Base-by-base conservation (phyloP, 768 basidiomycete genomes). In the Harrya chromipes region DNA sequence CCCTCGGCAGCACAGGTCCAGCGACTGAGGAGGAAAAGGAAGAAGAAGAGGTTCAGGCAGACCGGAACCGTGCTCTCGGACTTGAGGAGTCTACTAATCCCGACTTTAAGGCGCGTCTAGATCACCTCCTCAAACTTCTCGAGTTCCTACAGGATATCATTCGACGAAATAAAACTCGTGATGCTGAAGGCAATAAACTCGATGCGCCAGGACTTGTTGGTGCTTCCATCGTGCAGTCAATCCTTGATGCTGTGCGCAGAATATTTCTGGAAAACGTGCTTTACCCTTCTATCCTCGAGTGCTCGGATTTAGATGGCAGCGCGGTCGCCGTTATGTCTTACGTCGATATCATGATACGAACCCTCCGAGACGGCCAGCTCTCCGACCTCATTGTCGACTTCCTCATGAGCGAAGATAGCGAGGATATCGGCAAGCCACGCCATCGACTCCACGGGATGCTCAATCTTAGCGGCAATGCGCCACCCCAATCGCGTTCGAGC, bases 291-390 rank as follows among this genome's bases (percentile, higher is more conserved):
- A 82, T 98, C 43, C 75, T 97, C 41, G 94, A 97, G 64, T 94
- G 92, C 68, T 94, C 94, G 0, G 90, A 91, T 52, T 63, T 76
- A 5, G 95, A 97, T 64, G 95, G 95, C n/a, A 95, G 93, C 53
- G 90, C 94, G 0, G 87, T 97, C 2, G 94, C 95, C 10, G 94
- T 98, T 47, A 84, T 97, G 81, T 91, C 89, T 14, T 97, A 98
- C 64, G 83, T 97, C 55, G 92, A 97, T 57, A 81, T 91, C 60
- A 87, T 92, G 78, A 76, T 93, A 45, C 78, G 83, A 49, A 90
- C 85, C 0, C 75, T 94, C 6, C 76, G 81, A 31, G 75, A 81
- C 20, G 85, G 84, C 1, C 79, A 77, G 43, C 76, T 95, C 35
- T 80, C 80, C 14, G 81, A 85, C 40, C 74, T 87, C 20, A 70